Percentiles rank a stretch among this genome's conserved stretches.
Conservation (phyloP, 1,284 basidiomycete species). For the Tilletia caries region DNA sequence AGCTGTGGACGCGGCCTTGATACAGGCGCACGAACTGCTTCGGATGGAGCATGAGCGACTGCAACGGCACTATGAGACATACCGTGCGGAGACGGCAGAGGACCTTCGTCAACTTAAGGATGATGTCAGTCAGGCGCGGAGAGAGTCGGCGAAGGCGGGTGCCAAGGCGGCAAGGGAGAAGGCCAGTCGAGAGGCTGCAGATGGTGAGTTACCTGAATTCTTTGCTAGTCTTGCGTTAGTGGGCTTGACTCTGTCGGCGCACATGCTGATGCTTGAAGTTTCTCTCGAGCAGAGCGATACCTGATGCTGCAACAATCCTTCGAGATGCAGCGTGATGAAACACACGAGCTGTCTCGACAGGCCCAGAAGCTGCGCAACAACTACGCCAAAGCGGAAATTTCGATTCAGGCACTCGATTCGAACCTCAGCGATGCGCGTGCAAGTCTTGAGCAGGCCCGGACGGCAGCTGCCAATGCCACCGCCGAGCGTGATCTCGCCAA, state of each 20-base stretch:
- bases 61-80: constrained; percentile 71
- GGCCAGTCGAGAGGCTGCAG: constrained; percentile 39
- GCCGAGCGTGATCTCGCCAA: constrained; percentile 71
- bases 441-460: constrained; percentile 58
- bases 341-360: constrained; percentile 49
- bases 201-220: constrained; percentile 44
- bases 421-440: constrained; percentile 57
- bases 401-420: constrained; percentile 60
- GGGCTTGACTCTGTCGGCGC: not conserved
- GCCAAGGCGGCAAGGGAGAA: constrained; percentile 57
- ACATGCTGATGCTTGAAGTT: not conserved
- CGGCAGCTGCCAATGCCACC: constrained; percentile 76
- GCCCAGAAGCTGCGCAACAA: constrained; percentile 53
- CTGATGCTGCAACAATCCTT: constrained; percentile 39
- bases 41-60: constrained; percentile 62
- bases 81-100: constrained; percentile 71
- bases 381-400: constrained; percentile 56
- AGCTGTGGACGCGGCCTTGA: not conserved
- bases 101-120: constrained; percentile 68
- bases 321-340: constrained; percentile 49
- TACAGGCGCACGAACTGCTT: constrained; percentile 7
- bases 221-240: not conserved
- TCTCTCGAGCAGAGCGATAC: constrained; percentile 16
- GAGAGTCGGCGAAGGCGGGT: constrained; percentile 73
- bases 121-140: constrained; percentile 68